These are phyloP conservation scores for Phytophthora sp. DNA, from an alignment of 352 stramenopile genomes.

Conservation along the genomic window DNA sequence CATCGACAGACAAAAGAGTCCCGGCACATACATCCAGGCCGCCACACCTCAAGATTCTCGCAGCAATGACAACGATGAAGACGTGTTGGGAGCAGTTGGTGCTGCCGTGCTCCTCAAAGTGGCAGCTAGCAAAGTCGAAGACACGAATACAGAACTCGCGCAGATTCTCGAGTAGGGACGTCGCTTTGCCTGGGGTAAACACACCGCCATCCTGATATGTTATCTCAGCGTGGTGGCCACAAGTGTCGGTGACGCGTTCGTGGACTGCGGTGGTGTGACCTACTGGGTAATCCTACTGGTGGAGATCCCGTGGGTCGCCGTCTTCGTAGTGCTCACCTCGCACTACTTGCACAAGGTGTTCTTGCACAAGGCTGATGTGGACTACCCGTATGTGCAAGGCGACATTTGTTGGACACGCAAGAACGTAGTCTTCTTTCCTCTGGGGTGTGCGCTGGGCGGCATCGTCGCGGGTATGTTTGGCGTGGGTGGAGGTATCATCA, in stretches of 20 bases:
- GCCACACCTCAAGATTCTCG: slow-evolving; percentile 19
- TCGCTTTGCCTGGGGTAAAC: slow-evolving; percentile 46
- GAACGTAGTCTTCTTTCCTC: slow-evolving; percentile 44
- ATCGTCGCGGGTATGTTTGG: slow-evolving; percentile 58
- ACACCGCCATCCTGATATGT: slow-evolving; percentile 47
- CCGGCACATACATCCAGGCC: slow-evolving; percentile 25
- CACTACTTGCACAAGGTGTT: slow-evolving; percentile 39
- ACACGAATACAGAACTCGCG: slow-evolving; percentile 8
- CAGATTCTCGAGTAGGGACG: slow-evolving; percentile 43
- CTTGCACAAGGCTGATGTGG: slow-evolving; percentile 38
- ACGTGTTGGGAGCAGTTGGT: not conserved
- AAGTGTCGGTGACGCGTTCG: slow-evolving; percentile 34
- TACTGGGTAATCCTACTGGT: slow-evolving; percentile 57
- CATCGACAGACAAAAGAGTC: slow-evolving; percentile 37
- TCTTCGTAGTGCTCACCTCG: too few relatives aligned
- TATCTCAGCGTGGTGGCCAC: slow-evolving; percentile 40
- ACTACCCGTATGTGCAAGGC: slow-evolving; percentile 41
- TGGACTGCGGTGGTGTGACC: slow-evolving; percentile 41
- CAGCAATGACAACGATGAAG: slow-evolving; percentile 1
- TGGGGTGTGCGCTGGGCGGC: slow-evolving; percentile 41
- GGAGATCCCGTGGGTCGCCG: slow-evolving; percentile 62
- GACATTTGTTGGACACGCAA: slow-evolving; percentile 48
- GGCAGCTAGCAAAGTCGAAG: slow-evolving; percentile 7
- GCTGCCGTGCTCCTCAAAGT: too few relatives aligned
- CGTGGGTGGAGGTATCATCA: slow-evolving; percentile 61